Conservation (phyloP, 2,329 filamentous ascomycete genomes). For the Volutella citrinella region DNA sequence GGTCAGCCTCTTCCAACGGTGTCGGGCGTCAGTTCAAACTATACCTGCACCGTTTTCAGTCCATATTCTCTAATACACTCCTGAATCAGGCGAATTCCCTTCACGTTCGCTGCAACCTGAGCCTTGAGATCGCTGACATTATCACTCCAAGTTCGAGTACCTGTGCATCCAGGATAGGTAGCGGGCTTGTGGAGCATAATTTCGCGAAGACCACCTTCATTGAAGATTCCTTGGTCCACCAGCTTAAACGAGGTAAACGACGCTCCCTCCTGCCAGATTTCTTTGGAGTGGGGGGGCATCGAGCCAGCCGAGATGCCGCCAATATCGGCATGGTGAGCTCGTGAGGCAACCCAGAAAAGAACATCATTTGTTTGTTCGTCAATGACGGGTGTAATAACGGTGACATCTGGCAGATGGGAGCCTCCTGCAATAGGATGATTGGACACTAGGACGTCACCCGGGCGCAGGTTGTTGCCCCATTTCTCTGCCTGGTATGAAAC, state of each 20-base stretch:
- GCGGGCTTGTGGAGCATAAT: conserved; percentile 18
- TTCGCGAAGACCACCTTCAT: conserved; percentile 48
- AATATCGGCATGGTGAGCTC: conserved; percentile 16
- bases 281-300: conserved; percentile 52
- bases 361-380: conserved; percentile 10
- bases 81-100: no score
- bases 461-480: conserved; percentile 64
- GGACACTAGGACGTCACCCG: conserved; percentile 71
- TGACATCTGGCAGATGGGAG: conserved; percentile 12
- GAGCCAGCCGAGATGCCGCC: conserved; percentile 13
- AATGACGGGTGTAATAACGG: conserved; percentile 15
- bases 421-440: conserved; percentile 39
- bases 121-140: conserved; percentile 42
- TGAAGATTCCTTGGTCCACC: conserved; percentile 18
- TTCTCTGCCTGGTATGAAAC: conserved; percentile 66
- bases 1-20: no score
- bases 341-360: conserved; percentile 13
- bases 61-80: no score
- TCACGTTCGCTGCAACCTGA: conserved; percentile 38
- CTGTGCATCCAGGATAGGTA: conserved; percentile 30
- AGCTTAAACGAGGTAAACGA: conserved; percentile 41
- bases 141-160: conserved; percentile 32
- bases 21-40: no score
- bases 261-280: conserved; percentile 55
- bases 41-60: no score